Conservation (phyloP, 1,284 basidiomycete species). For the Trichosporon ovoides region DNA sequence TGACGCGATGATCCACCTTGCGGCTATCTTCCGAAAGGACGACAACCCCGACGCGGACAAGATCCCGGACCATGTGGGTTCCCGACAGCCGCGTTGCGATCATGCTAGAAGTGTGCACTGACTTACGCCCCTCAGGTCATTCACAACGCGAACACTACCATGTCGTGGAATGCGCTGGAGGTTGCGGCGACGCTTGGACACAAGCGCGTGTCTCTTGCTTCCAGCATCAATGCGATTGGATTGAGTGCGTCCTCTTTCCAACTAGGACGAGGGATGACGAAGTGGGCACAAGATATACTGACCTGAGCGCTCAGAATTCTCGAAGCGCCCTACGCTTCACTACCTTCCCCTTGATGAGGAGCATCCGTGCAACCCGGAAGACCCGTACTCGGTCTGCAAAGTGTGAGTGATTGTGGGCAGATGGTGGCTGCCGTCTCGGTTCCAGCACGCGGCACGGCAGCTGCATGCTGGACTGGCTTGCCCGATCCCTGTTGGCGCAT, state of each 20-base stretch:
- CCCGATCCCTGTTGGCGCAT: no score
- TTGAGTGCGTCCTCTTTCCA: slow-evolving; percentile 37
- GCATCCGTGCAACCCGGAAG: slow-evolving; percentile 64
- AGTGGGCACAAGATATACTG: neutral
- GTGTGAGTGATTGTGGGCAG: slow-evolving; percentile 51
- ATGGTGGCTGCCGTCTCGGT: no score
- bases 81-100: neutral
- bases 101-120: neutral
- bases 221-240: slow-evolving; percentile 60
- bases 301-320: slow-evolving; percentile 50
- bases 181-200: slow-evolving; percentile 57
- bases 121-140: slow-evolving; percentile 19
- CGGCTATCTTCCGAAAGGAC: slow-evolving; percentile 23
- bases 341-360: slow-evolving; percentile 69
- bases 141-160: slow-evolving; percentile 38
- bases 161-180: slow-evolving; percentile 41
- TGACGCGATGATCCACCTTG: slow-evolving; percentile 38
- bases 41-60: slow-evolving; percentile 8
- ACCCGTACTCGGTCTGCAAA: slow-evolving; percentile 70
- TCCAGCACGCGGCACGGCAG: no score
- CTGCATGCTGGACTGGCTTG: neutral
- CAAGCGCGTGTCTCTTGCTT: slow-evolving; percentile 62
- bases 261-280: neutral
- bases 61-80: slow-evolving; percentile 24
- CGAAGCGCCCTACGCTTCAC: slow-evolving; percentile 54